Evolutionary conservation across 768 basidiomycete species (phyloP), one percentile per base, ranked within the genome.

Genomic region (Gymnopilus junonius): DNA sequence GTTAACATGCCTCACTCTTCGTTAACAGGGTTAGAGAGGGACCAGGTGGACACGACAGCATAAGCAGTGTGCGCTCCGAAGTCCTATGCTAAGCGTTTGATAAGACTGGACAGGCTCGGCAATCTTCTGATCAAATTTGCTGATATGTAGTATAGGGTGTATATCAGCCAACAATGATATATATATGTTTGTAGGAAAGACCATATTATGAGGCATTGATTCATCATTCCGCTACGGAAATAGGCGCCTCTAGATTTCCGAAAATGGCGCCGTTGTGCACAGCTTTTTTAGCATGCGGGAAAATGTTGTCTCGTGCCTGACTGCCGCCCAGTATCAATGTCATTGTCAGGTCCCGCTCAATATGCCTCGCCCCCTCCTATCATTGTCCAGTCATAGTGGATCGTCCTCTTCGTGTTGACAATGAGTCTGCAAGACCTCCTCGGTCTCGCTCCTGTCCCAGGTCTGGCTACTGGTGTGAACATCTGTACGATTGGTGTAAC

Each of bases 1-100:
- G 17, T 14, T 14, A 5, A 7, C 14, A 10, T n/a, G 10, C 17
- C 27, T 27, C n/a, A 51, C 29, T 31, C 48, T 51, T 31, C 61
- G 57, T 55, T 57, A 4, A 21, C 54, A 91, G 89, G 61, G 90
- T 91, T 32, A 80, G 88, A 63, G 81, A 91, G 73, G 82, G 81
- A 45, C 90, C 90, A 32, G 90, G 90, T 67, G 90, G 90, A 25
- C 71, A 80, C 53, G 90, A 91, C 70, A 85, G 79, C 69, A 85
- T 91, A 53, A 77, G 69, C 65, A 74, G 71, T 8, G 83, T 85
- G 71, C 68, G 73, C 61, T 23, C 8, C 45, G 12, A 21, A 43
- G 6, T 5, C 8, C 21, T 21, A 14, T 27, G 37, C 32, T 8
- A 31, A 35, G 42, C 14, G 15, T n/a, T n/a, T 14, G 15, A 29